Evolutionary conservation across 164 flowering plant genomes (phyloP).

Genomic region (Houttuynia cordata): DNA sequence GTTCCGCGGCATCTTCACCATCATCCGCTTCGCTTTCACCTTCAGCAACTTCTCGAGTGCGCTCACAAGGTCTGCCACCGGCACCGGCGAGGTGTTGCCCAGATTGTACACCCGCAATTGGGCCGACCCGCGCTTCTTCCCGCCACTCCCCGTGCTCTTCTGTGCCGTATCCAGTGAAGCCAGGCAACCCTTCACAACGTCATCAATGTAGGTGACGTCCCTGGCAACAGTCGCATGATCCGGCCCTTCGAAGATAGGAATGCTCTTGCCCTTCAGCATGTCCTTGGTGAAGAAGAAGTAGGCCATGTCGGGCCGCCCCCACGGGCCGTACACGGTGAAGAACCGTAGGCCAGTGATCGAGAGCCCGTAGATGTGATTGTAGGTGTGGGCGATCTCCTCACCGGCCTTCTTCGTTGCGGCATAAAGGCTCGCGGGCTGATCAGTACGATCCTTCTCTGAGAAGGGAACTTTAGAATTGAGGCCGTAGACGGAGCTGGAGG

Average conservation of each 20-base stretch:
- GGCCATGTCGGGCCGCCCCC: constrained; percentile 97
- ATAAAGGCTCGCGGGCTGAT: constrained; percentile 89
- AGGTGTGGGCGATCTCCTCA: constrained; percentile 79
- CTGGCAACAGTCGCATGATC: constrained; percentile 88
- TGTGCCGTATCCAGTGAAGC: constrained; percentile 58
- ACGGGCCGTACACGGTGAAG: constrained; percentile 91
- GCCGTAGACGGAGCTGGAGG: constrained; percentile 85
- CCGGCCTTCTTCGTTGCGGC: constrained; percentile 97
- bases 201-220: constrained; percentile 86
- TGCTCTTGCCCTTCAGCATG: constrained; percentile 66
- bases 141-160: constrained; percentile 86
- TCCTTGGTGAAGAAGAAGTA: constrained; percentile 85
- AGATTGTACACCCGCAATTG: constrained; percentile 75
- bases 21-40: constrained; percentile 57
- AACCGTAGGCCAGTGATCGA: constrained; percentile 84
- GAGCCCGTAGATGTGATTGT: constrained; percentile 78
- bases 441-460: constrained; percentile 76
- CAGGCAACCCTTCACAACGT: constrained; percentile 64
- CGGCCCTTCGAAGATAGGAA: constrained; percentile 61
- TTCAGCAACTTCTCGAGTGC: constrained; percentile 81
- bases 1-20: constrained; percentile 78
- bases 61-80: constrained; percentile 64
- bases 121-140: constrained; percentile 84
- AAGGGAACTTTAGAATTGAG: constrained; percentile 80
- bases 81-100: constrained; percentile 77